phyloP scores from a whole-genome alignment of 1,139 yeast species.

The Pichia sp. region DNA sequence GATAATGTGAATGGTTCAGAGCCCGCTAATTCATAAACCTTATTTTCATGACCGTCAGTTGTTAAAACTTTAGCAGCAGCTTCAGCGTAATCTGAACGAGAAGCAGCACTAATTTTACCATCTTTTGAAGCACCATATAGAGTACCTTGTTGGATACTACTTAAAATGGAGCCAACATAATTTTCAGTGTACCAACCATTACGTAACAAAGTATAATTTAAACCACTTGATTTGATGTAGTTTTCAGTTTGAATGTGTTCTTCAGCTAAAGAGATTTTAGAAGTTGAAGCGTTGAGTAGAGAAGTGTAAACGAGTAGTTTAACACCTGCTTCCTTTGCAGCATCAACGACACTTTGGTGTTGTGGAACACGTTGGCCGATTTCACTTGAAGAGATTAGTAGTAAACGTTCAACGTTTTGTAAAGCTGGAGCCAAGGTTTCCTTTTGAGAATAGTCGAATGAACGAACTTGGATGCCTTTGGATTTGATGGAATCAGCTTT shows the following conservation, averaged over 20 bases:
- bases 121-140: not conserved
- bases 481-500: not conserved
- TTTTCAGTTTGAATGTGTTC: not conserved
- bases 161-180: not conserved
- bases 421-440: conserved; percentile 1
- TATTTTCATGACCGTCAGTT: not conserved
- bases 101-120: not conserved
- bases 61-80: not conserved
- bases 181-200: not conserved
- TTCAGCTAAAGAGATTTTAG: not conserved
- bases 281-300: not conserved
- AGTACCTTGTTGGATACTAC: not conserved
- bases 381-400: not conserved
- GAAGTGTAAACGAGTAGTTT: not conserved
- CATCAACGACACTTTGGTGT: not conserved
- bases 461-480: not conserved
- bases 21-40: not conserved
- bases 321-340: not conserved
- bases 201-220: not conserved
- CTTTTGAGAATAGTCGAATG: not conserved
- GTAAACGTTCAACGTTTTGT: not conserved
- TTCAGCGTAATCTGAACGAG: not conserved
- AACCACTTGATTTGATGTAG: not conserved
- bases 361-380: not conserved
- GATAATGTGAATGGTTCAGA: not conserved